A percentile compares a stretch with the other conserved stretches of the same genome.
phyloP scores from a whole-genome alignment of 108 stramenopile genomes.

The Mediolabrus comicus region DNA sequence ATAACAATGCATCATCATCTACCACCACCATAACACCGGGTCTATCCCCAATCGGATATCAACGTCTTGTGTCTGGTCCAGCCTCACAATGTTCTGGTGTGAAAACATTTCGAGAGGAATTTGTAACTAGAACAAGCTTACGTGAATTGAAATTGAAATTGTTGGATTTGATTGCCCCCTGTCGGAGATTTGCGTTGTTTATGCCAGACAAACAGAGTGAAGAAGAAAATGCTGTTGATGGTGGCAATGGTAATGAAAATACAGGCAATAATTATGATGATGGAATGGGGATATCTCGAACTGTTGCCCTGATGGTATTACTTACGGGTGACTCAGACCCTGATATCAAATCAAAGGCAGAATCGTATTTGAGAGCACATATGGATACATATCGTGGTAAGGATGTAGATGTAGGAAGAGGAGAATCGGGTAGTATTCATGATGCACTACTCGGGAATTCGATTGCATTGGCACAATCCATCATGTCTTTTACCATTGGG shows the following conservation, averaged over 20 bases:
- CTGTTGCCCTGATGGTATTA: conserved; percentile 60
- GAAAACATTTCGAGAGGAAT: conserved; percentile 50
- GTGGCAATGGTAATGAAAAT: background rate
- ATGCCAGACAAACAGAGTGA: conserved; percentile 12
- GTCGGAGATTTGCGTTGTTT: conserved; percentile 60
- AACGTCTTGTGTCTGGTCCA: conserved; percentile 50
- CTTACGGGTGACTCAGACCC: conserved; percentile 59
- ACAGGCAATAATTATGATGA: background rate
- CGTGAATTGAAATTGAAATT: conserved; percentile 52
- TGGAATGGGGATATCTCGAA: conserved; percentile 48
- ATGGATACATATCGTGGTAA: conserved; percentile 54
- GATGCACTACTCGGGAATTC: conserved; percentile 51
- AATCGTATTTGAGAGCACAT: conserved; percentile 59
- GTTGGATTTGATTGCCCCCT: conserved; percentile 73
- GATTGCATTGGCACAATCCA: conserved; percentile 29
- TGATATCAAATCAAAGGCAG: conserved; percentile 61
- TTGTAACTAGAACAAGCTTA: conserved; percentile 20
- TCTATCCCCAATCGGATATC: conserved; percentile 51
- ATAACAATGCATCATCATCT: background rate
- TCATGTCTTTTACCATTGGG: conserved; percentile 59
- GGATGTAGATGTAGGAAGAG: conserved; percentile 6
- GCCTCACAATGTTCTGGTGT: conserved; percentile 48
- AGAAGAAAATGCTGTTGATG: background rate
- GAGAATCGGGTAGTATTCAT: conserved; percentile 9
- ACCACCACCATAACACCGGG: conserved; percentile 64